Percentiles rank a stretch among this genome's conserved stretches.
phyloP scores from a whole-genome alignment of 2,329 filamentous ascomycete genomes.

The Aspergillus brasiliensis region DNA sequence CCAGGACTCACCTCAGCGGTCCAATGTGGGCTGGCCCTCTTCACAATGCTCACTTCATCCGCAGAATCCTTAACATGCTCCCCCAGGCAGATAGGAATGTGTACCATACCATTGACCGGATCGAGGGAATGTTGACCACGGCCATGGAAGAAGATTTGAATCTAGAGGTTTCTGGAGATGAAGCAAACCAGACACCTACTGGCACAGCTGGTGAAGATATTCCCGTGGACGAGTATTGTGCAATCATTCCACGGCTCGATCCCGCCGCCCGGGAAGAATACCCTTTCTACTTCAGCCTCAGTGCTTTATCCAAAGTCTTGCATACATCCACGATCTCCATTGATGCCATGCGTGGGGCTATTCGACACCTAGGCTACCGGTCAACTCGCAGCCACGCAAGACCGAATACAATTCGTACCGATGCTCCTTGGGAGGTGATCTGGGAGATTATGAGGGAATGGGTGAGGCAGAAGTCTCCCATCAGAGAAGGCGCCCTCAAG shows the following conservation, averaged over 20 bases:
- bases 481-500: conserved; percentile 72
- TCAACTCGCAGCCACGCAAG: conserved; percentile 87
- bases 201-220: conserved; percentile 11
- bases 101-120: conserved; percentile 78
- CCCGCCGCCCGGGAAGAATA: conserved; percentile 69
- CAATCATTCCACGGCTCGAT: conserved; percentile 52
- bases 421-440: conserved; percentile 85
- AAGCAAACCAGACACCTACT: conserved; percentile 13
- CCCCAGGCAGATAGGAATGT: conserved; percentile 66
- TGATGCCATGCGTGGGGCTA: conserved; percentile 75
- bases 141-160: conserved; percentile 73
- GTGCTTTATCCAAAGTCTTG: conserved; percentile 71
- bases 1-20: conserved; percentile 82
- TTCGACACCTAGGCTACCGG: conserved; percentile 77
- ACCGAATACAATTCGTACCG: conserved; percentile 86
- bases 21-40: conserved; percentile 94
- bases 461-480: conserved; percentile 75
- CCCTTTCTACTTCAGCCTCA: conserved; percentile 86
- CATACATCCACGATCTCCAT: conserved; percentile 80
- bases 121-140: conserved; percentile 89
- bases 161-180: conserved; percentile 21
- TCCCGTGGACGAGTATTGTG: conserved; percentile 25
- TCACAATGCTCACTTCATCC: conserved; percentile 81
- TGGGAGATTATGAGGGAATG: conserved; percentile 96
- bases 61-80: conserved; percentile 73